Evolutionary conservation across 2,329 filamentous ascomycete species (phyloP), one percentile per base, ranked within the genome.

Genomic region (Aureobasidium melanogenum): DNA sequence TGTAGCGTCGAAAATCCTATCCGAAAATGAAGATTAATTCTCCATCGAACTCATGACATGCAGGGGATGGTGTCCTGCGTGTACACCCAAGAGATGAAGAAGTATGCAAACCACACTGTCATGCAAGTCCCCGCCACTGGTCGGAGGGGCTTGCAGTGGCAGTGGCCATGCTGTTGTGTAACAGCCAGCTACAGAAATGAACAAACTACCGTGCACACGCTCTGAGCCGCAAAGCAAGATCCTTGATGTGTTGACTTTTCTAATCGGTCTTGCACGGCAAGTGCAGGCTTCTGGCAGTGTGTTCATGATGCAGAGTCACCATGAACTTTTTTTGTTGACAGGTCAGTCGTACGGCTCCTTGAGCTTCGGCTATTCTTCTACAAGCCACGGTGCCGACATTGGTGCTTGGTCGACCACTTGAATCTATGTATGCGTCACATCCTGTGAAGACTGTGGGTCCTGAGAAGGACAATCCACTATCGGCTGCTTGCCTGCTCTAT

Each of bases 111-210:
- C 46, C 57, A 46, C 57, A 54, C 57, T 60, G 44, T 46, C 57
- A 60, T 60, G 46, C 57, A 52, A 26, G 47, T n/a, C 28, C 17
- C 57, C 57, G 57, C 4, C 26, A 39, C 57, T 60, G 44, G 57
- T 60, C 47, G 57, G 44, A 60, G 44, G 56, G 46, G 57, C 47
- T 51, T 39, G 47, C 47, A 60, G 57, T 39, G 57, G 57, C 46
- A 43, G 47, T 51, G 57, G 28, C 47, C 57, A 60, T 60, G 57
- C 57, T 60, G 56, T 38, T 60, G 57, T 60, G 57, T 60, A 60
- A 60, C 57, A 38, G 57, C 32, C 26, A 30, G 38, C 26, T 50
- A 38, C 56, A 60, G 57, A 52, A 39, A 38, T 60, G 47, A 46
- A 60, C 36, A 51, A 22, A 44, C 36, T 38, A 51, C 47, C 28